Base-by-base conservation (phyloP, 2,329 filamentous ascomycete species). In the Macroventuria anomochaeta region DNA sequence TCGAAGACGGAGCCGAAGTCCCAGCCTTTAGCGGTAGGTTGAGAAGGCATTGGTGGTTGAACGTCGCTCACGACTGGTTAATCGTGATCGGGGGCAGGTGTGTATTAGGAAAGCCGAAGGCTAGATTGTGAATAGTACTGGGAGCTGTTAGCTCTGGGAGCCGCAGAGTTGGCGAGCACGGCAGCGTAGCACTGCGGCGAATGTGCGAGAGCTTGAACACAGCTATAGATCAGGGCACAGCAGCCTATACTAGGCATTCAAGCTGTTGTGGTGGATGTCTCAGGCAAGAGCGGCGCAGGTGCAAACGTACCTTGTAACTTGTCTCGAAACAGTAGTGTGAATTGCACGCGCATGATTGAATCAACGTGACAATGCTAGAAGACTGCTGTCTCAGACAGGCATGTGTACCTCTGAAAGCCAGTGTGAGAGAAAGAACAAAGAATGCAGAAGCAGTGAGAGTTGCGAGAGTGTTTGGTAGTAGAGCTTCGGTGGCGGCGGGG, bases 1-100 rank as follows among this genome's bases (percentile, higher is more conserved):
- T 77, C 72, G 48, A 78, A 69, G 32, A 76, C 77, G n/a, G 76
- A 70, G 52, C 76, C 73, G 48, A 81, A 77, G 64, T 79, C 77
- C 79, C 79, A 81, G 36, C 75, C 69, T 49, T 72, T 73, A 46
- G 71, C 68, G 38, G 67, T 55, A 13, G 71, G 69, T 51, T 68
- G 65, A 37, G 69, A 68, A 57, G 69, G 70, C 72, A 75, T 75
- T 50, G 51, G 49, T 36, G 18, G 15, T 17, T 38, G 32, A 15
- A 32, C 8, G 43, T 40, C 36, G 20, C 13, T 34, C 7, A 17
- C 13, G n/a, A 23, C 28, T 29, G 23, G 32, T 31, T 17, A 23
- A 44, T 31, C n/a, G 29, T n/a, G 11, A 11, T 38, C 17, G 33
- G 17, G 33, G 42, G 12, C 42, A 42, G 20, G 17, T 10, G 51